Percentiles rank a stretch among this genome's conserved stretches.
Evolutionary conservation across 2,329 filamentous ascomycete genomes (phyloP).

Genomic region (Rutstroemia sp.): DNA sequence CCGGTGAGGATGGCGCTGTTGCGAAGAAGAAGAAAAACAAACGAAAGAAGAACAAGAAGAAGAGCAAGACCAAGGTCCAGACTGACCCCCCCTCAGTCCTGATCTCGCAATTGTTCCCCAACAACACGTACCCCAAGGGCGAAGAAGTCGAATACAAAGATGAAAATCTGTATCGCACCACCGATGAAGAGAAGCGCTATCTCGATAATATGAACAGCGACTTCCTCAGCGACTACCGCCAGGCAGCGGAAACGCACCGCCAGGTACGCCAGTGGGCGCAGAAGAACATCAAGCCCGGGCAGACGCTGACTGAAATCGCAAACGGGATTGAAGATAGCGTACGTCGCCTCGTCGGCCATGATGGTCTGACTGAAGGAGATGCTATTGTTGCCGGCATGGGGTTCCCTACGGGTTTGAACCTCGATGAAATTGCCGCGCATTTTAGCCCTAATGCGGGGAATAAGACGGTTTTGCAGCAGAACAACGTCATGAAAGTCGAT

Average conservation of each 20-base stretch:
- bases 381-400: slow-evolving; percentile 73
- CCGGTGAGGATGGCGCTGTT: slow-evolving; percentile 32
- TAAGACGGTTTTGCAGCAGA: slow-evolving; percentile 60
- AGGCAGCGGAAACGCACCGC: slow-evolving; percentile 79
- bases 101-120: slow-evolving; percentile 66
- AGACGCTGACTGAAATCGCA: slow-evolving; percentile 73
- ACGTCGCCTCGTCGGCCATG: slow-evolving; percentile 67
- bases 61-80: slow-evolving; percentile 58
- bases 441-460: slow-evolving; percentile 85
- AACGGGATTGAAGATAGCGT: slow-evolving; percentile 83
- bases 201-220: slow-evolving; percentile 74
- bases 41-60: slow-evolving; percentile 67
- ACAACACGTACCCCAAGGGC: slow-evolving; percentile 65
- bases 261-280: slow-evolving; percentile 80
- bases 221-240: slow-evolving; percentile 72
- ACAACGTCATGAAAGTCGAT: slow-evolving; percentile 68
- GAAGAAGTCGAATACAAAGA: slow-evolving; percentile 71
- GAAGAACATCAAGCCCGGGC: slow-evolving; percentile 72
- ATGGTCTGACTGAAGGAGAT: slow-evolving; percentile 71
- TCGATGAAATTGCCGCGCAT: slow-evolving; percentile 81
- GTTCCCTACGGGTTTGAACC: slow-evolving; percentile 76
- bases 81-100: slow-evolving; percentile 70
- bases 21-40: slow-evolving; percentile 58
- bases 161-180: slow-evolving; percentile 73
- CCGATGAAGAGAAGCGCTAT: slow-evolving; percentile 76